Base-by-base conservation (phyloP, 371 early-diverging fungal genomes). In the Haplosporangium sp. region DNA sequence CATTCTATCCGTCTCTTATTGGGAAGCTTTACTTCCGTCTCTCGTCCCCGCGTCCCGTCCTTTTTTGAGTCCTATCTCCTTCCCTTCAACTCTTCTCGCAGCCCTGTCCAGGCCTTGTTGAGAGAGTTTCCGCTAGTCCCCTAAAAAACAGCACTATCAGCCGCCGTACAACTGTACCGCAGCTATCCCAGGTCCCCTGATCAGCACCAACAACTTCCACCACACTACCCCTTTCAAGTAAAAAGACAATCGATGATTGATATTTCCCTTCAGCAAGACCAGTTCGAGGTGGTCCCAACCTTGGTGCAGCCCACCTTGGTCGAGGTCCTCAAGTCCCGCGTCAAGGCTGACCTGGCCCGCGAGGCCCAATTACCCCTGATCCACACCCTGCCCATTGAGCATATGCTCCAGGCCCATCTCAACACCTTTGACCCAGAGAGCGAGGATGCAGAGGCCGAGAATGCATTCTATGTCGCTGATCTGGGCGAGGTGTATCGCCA, bases 401-500 rank as follows among this genome's bases (percentile, higher is more conserved):
- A 79, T 50, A 79, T 79, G 80, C 69, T 79, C 46, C 80, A 73
- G 42, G 65, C 80, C 37, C 80, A 66, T 51, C 64, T 79, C 13
- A 69, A 83, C 36, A 63, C 85, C 12, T 80, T 83, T 37, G 69
- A 86, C 38, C 62, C 69, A 14, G 83, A 83, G 45, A 84, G 80
- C 46, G 86, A 80, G 74, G 90, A 90, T 70, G 68, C 79, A 50
- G 91, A 89, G 66, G 87, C 87, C 62, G 95, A 95, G 74, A 95
- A 96, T 69, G 92, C 98, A 23, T 99, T 99, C 81, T 96, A 91
- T 83, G 95, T 98, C 45, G 93, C 89, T 53, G 98, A 99, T 81
- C 74, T 98, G 63, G 97, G 96, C 62, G 92, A 93, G 81, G 89
- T 98, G 29, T 86, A 87, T 48, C 91, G 95, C 59, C 98, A 97